Evolutionary conservation across 228 moss, liverwort and hornwort species (phyloP).

Genomic region (Sphagnum fallax): DNA sequence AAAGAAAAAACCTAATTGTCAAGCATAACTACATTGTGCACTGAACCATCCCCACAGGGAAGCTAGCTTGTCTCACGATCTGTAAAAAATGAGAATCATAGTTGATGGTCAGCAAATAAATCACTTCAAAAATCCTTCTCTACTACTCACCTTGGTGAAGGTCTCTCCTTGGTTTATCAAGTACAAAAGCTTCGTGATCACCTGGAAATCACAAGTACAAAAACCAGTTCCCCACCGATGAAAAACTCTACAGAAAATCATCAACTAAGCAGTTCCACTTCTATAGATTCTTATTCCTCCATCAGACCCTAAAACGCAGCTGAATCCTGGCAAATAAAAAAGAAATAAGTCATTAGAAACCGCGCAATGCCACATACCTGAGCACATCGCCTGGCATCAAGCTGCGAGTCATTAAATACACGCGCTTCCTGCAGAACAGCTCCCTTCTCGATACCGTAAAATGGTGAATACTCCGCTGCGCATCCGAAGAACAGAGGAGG

Average conservation of each 20-base stretch:
- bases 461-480: constrained; percentile 87
- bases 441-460: constrained; percentile 90
- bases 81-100: too few species aligned
- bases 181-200: constrained; percentile 87
- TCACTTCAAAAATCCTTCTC: too few species aligned
- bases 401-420: constrained; percentile 80
- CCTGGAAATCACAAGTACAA: constrained; percentile 22
- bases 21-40: background rate
- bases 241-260: background rate
- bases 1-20: background rate
- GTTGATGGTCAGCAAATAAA: too few species aligned
- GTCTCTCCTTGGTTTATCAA: constrained; percentile 85
- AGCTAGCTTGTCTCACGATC: background rate
- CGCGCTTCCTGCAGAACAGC: constrained; percentile 89
- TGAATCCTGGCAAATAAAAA: background rate
- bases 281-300: too few species aligned
- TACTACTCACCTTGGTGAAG: constrained; percentile 57
- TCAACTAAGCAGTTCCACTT: background rate
- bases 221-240: background rate
- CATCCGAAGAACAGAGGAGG: constrained; percentile 7
- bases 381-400: constrained; percentile 83
- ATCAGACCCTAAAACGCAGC: background rate
- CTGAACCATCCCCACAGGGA: background rate
- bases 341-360: background rate
- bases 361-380: constrained; percentile 33